phyloP scores from a whole-genome alignment of 1,139 yeast species.

The Yamadazyma atlantica region DNA sequence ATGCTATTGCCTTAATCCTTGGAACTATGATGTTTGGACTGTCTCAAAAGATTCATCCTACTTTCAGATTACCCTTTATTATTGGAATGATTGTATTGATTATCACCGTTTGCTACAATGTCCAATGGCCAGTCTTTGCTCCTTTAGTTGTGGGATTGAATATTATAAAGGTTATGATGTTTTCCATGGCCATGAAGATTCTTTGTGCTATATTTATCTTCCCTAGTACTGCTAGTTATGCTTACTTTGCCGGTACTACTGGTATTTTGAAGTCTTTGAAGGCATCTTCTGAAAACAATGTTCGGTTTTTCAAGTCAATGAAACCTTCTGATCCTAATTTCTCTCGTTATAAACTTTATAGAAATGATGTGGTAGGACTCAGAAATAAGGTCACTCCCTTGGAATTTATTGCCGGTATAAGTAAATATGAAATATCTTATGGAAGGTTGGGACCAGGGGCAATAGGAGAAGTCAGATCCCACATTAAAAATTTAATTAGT shows the following conservation, averaged over 20 bases:
- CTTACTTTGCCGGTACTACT: slow-evolving; percentile 20
- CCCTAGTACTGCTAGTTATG: slow-evolving; percentile 31
- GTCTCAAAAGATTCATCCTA: slow-evolving; percentile 19
- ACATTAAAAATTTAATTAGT: slow-evolving; percentile 24
- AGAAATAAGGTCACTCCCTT: slow-evolving; percentile 22
- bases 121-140: slow-evolving; percentile 27
- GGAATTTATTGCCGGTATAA: slow-evolving; percentile 22
- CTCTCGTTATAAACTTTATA: slow-evolving; percentile 21
- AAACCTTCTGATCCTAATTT: slow-evolving; percentile 30
- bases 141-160: slow-evolving; percentile 21
- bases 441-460: slow-evolving; percentile 33
- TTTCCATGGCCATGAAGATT: slow-evolving; percentile 23
- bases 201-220: slow-evolving; percentile 22
- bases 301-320: slow-evolving; percentile 24
- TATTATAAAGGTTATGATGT: slow-evolving; percentile 26
- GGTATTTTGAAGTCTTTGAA: slow-evolving; percentile 18
- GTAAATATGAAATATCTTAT: slow-evolving; percentile 26
- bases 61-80: slow-evolving; percentile 22
- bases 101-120: slow-evolving; percentile 26
- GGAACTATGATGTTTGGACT: slow-evolving; percentile 28
- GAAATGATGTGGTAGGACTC: slow-evolving; percentile 20
- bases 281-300: slow-evolving; percentile 20
- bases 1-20: slow-evolving; percentile 24
- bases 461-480: slow-evolving; percentile 26
- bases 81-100: slow-evolving; percentile 23